Percentiles rank a stretch among this genome's conserved stretches.
These are phyloP conservation scores for Pseudophaeomoniella oleicola DNA, from an alignment of 2,329 filamentous ascomycete genomes.

Conservation along the genomic window DNA sequence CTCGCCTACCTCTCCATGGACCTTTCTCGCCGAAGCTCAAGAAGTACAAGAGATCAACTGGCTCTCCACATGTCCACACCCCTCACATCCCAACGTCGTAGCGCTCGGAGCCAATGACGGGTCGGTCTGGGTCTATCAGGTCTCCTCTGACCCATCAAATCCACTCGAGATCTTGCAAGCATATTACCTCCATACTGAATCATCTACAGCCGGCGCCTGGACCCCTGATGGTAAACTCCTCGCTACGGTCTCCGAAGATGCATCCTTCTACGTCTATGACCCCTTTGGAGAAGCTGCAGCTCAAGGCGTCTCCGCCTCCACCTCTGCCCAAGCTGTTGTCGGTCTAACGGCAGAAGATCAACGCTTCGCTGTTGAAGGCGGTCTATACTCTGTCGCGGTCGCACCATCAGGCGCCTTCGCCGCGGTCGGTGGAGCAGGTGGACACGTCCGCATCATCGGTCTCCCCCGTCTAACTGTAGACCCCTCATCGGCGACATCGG, in stretches of 20 bases:
- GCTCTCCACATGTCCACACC: conserved; percentile 60
- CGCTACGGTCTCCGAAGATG: conserved; percentile 79
- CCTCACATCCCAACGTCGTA: conserved; percentile 60
- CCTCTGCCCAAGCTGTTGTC: conserved; percentile 51
- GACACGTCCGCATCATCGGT: conserved; percentile 70
- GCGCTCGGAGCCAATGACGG: conserved; percentile 83
- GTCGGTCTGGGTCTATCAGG: conserved; percentile 88
- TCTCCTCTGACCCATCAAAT: conserved; percentile 44
- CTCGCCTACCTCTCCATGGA: conserved; percentile 39
- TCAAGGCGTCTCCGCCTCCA: conserved; percentile 38
- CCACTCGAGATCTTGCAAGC: conserved; percentile 73
- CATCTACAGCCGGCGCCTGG: conserved; percentile 85
- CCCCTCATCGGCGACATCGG: conserved; percentile 18
- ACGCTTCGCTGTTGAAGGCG: conserved; percentile 82
- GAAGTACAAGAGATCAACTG: conserved; percentile 96
- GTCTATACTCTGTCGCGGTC: conserved; percentile 75
- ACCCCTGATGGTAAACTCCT: conserved; percentile 74
- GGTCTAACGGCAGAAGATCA: conserved; percentile 68
- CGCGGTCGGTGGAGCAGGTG: conserved; percentile 76
- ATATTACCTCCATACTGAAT: conserved; percentile 77
- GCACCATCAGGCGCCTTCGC: conserved; percentile 67
- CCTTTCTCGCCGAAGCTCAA: conserved; percentile 60
- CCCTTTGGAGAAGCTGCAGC: conserved; percentile 67
- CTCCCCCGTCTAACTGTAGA: conserved; percentile 47
- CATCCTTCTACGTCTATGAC: conserved; percentile 83